Evolutionary conservation across 352 stramenopile species (phyloP), one percentile per base, ranked within the genome.

Genomic region (Phytophthora macrochlamydospora): DNA sequence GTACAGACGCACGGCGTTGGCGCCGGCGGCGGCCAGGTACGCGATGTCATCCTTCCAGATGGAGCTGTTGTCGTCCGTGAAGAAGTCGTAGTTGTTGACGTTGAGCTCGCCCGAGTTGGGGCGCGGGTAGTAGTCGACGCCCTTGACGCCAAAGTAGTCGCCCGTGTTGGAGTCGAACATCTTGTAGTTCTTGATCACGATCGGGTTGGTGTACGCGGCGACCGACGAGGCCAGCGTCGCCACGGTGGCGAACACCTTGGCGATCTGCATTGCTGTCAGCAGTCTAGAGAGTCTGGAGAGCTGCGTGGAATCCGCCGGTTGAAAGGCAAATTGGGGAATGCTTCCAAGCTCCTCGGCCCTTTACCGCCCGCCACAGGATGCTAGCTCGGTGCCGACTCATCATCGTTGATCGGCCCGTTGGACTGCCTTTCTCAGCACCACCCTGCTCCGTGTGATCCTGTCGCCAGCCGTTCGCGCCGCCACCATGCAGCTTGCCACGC

Each of bases 1-100:
- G 51, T 97, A 97, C 3, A 97, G 30, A 2, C 89, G 82, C 7
- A 97, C 67, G 11, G 85, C 77, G 53, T 97, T 97, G 5, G 90
- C 80, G 0, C 87, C 86, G 0, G 90, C 48, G 7, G 65, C 72
- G 3, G 80, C 67, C 12, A 97, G 69, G 13, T 92, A 68, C 35
- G 64, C 52, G 31, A 97, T 71, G 45, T 93, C 82, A 59, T 87
- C 59, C 54, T 94, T 95, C 55, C 79, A 68, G 67, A 95, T 95
- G 46, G 94, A 57, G 24, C 82, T 87, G 65, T 89, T 71, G 4
- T 75, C 46, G 56, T 91, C 71, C 3, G 75, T 87, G 65, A 79
- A 75, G 67, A 87, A 96, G 69, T 90, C 88, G 71, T 93, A 96
- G 65, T 96, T 91, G 69, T 94, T 90, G 12, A 71, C 42, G 45